Conservation (phyloP, 1,284 basidiomycete species). For the Marasmius sp. region DNA sequence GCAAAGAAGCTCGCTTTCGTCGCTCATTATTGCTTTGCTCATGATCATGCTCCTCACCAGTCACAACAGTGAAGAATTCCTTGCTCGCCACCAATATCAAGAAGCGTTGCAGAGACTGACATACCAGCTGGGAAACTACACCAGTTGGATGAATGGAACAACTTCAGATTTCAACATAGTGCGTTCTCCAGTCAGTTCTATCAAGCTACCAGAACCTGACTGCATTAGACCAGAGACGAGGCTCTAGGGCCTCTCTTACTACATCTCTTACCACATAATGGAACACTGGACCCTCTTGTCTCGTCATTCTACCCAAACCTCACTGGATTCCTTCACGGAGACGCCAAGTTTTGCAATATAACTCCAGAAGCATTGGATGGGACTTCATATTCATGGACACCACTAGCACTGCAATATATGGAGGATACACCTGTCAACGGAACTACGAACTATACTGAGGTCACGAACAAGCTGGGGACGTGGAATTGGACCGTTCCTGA, state of each 20-base stretch:
- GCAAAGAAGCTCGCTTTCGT: constrained; percentile 59
- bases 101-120: constrained; percentile 57
- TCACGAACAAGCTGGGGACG: constrained; percentile 44
- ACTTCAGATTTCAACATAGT: constrained; percentile 68
- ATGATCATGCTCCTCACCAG: constrained; percentile 76
- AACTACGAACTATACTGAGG: constrained; percentile 49
- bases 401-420: constrained; percentile 49
- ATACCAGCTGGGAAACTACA: constrained; percentile 66
- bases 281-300: constrained; percentile 40
- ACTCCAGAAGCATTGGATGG: constrained; percentile 42
- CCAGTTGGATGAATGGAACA: constrained; percentile 72
- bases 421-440: constrained; percentile 24
- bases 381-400: constrained; percentile 43
- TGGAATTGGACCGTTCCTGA: constrained; percentile 72
- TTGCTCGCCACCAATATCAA: constrained; percentile 60
- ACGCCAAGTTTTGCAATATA: constrained; percentile 62
- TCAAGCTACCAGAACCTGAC: neutral
- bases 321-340: constrained; percentile 73
- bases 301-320: constrained; percentile 73
- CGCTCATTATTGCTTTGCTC: constrained; percentile 72
- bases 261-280: constrained; percentile 47
- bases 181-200: constrained; percentile 24
- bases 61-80: constrained; percentile 62
- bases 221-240: constrained; percentile 48
- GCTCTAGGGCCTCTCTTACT: constrained; percentile 49